Conservation (phyloP, 495 filamentous ascomycete genomes). For the Penicillium lagena region DNA sequence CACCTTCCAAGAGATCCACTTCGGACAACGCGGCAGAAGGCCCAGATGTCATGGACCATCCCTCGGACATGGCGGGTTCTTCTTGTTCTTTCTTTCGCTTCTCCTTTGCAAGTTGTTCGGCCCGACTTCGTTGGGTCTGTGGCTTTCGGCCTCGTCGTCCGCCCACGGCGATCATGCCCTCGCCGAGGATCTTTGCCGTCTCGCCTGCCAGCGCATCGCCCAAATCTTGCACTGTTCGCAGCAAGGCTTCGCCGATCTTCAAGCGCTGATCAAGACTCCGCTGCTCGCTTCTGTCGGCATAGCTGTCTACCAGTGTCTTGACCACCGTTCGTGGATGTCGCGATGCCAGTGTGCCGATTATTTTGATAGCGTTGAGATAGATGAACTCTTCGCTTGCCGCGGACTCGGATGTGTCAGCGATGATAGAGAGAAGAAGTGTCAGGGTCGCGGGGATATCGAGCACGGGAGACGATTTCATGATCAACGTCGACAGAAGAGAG, state of each 20-base stretch:
- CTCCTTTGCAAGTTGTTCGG: conserved; percentile 41
- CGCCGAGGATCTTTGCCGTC: conserved; percentile 46
- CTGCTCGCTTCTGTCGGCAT: conserved; percentile 56
- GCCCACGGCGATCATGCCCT: conserved; percentile 60
- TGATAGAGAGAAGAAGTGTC: conserved; percentile 57
- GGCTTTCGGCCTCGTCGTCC: conserved; percentile 54
- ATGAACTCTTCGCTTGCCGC: conserved; percentile 60
- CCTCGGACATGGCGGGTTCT: conserved; percentile 19
- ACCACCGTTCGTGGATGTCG: conserved; percentile 60
- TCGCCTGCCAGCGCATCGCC: conserved; percentile 56
- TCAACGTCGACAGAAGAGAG: conserved; percentile 58
- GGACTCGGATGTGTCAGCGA: conserved; percentile 45
- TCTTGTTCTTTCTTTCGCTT: conserved; percentile 29
- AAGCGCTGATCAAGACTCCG: conserved; percentile 58
- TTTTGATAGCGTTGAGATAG: conserved; percentile 63
- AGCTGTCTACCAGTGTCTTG: conserved; percentile 61
- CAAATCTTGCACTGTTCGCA: conserved; percentile 62
- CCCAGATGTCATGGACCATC: conserved; percentile 26
- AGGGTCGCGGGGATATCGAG: conserved; percentile 66
- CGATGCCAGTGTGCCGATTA: conserved; percentile 58
- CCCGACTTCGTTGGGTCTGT: conserved; percentile 47
- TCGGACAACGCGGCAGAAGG: conserved; percentile 10
- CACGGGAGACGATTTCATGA: conserved; percentile 54
- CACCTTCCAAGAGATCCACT: conserved; percentile 37
- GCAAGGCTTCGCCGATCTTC: conserved; percentile 65